Base-by-base conservation (phyloP, 2,329 filamentous ascomycete genomes). In the Fusarium piperis region DNA sequence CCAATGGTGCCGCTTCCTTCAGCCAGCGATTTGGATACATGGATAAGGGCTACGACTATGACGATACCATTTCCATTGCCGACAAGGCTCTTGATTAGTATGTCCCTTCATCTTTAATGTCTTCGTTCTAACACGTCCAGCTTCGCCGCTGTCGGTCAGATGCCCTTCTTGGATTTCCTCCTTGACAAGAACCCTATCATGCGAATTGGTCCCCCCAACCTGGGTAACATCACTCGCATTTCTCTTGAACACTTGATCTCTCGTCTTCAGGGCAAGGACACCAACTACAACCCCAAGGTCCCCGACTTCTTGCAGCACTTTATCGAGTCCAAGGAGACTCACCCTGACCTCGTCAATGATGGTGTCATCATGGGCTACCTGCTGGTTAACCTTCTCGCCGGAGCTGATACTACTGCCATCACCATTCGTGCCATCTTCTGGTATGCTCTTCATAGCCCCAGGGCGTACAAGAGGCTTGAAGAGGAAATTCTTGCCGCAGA, bases 1-100 rank as follows among this genome's bases (percentile, higher is more conserved):
- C 84, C 12, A 80, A 85, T 55, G 83, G 83, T 35, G 79, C 81
- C 53, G 73, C 84, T 23, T 82, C 81, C 20, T 85, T 84, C 46
- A 81, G 82, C 41, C 74, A 79, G 9, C 78, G 78, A 32, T 80
- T 85, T 59, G 83, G 83, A 6, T 85, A 84, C 68, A 76, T 85
- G 46, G 76, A 83, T 41, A 76, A 79, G 5, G 76, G 79, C 10
- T 66, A 69, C 9, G 83, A 85, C 61, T 76, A 81, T 67, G 79
- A 81, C 48, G 77, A 76, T 10, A 83, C 80, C 23, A 81, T 85
- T 18, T 66, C 56, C 3, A 73, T 68, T n/a, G 70, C 77, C 1
- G 77, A 78, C 16, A 73, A 78, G 13, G 77, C 69, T 4, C 69
- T 70, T 15, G 69, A 72, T 38, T 72, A 72, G 66, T 71, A 63